phyloP scores from a whole-genome alignment of 2,329 filamentous ascomycete species.

The Botrytis medusae region DNA sequence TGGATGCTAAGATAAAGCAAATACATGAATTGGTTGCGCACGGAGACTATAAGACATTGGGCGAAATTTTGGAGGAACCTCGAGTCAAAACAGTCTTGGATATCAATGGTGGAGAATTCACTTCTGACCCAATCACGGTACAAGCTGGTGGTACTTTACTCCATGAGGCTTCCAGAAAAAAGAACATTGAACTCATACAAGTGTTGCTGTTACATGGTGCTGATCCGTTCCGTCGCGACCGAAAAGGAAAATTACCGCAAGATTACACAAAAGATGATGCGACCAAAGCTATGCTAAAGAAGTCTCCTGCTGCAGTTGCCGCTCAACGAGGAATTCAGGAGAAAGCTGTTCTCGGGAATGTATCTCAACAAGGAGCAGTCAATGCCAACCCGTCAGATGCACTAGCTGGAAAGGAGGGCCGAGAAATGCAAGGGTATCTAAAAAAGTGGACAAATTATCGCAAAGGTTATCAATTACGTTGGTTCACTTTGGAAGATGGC shows the following conservation, averaged over 20 bases:
- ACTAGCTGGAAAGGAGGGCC: constrained; percentile 76
- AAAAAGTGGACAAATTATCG: constrained; percentile 99
- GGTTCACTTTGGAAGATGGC: constrained; percentile 97
- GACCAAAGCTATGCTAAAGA: constrained; percentile 85
- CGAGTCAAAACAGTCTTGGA: constrained; percentile 84
- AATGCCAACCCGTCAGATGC: constrained; percentile 57
- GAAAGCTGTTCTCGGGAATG: constrained; percentile 86
- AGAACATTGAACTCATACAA: constrained; percentile 84
- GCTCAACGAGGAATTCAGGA: constrained; percentile 96
- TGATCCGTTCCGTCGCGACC: constrained; percentile 91
- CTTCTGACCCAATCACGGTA: constrained; percentile 73
- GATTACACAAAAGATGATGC: constrained; percentile 94
- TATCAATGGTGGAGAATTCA: constrained; percentile 87
- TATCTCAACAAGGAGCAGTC: constrained; percentile 52
- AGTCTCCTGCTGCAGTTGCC: constrained; percentile 88
- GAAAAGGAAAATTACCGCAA: constrained; percentile 92
- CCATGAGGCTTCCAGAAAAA: constrained; percentile 88
- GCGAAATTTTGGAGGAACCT: constrained; percentile 78
- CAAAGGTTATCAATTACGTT: constrained; percentile 91
- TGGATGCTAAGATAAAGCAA: constrained; percentile 80
- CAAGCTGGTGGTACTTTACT: constrained; percentile 87
- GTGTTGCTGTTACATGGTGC: constrained; percentile 89
- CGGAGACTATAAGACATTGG: constrained; percentile 74
- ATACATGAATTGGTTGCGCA: constrained; percentile 75
- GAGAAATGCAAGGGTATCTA: constrained; percentile 97